phyloP scores from a whole-genome alignment of 2,329 filamentous ascomycete species.

The Juglanconis oblonga region DNA sequence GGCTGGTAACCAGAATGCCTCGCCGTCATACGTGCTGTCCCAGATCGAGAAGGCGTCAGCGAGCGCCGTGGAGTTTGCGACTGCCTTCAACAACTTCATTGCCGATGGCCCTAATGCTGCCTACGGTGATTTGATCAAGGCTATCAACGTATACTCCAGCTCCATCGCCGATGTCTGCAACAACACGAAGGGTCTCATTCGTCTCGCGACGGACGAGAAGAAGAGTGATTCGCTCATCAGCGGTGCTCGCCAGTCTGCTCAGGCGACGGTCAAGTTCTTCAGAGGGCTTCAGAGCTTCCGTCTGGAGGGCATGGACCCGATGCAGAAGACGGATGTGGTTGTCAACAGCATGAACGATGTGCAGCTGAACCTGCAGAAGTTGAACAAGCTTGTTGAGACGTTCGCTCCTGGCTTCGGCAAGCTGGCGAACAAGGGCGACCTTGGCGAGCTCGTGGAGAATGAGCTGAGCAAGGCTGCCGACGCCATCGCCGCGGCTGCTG shows the following conservation, averaged over 20 bases:
- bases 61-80: constrained; percentile 94
- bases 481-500: constrained; percentile 88
- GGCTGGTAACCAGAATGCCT: constrained; percentile 96
- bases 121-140: constrained; percentile 88
- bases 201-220: constrained; percentile 93
- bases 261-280: constrained; percentile 91
- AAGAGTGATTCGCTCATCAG: constrained; percentile 84
- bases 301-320: constrained; percentile 81
- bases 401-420: constrained; percentile 87
- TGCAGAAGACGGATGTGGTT: constrained; percentile 94
- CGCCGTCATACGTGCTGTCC: constrained; percentile 88
- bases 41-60: constrained; percentile 96
- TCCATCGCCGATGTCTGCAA: constrained; percentile 90
- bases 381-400: constrained; percentile 89
- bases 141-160: constrained; percentile 84
- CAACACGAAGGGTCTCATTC: constrained; percentile 92
- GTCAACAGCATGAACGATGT: constrained; percentile 98
- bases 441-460: constrained; percentile 88
- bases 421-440: constrained; percentile 75
- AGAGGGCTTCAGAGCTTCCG: constrained; percentile 90
- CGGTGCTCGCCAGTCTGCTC: constrained; percentile 78
- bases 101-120: constrained; percentile 90
- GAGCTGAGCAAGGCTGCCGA: constrained; percentile 93
- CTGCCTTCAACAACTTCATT: constrained; percentile 97
- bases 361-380: constrained; percentile 85